Evolutionary conservation across 2,329 filamentous ascomycete genomes (phyloP).

Genomic region (Ciborinia camelliae): DNA sequence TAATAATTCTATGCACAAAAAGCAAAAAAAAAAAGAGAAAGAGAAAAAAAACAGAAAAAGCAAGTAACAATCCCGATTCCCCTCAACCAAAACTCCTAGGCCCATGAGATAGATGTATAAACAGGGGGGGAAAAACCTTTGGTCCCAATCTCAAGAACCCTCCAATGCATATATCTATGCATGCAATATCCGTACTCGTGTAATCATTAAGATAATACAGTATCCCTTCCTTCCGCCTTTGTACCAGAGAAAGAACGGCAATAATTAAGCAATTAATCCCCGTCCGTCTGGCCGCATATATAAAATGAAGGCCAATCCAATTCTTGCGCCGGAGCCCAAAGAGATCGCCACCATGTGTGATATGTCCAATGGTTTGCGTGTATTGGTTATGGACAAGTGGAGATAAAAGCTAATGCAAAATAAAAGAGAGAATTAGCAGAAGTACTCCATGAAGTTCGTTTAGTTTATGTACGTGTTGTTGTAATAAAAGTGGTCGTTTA

Average conservation of each 20-base stretch:
- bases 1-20: constrained; percentile 2
- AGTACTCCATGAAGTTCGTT: neutral
- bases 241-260: neutral
- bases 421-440: neutral
- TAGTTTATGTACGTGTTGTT: constrained; percentile 4
- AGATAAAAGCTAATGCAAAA: neutral
- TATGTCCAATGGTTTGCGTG: constrained; percentile 7
- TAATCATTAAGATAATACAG: neutral
- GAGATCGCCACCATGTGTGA: neutral
- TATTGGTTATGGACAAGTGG: constrained; percentile 6
- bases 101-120: neutral
- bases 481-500: neutral
- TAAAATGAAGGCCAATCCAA: constrained; percentile 2
- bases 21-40: neutral
- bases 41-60: neutral
- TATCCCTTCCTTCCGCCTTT: neutral
- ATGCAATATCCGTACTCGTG: constrained; percentile 2
- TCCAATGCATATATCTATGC: constrained; percentile 4
- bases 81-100: neutral
- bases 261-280: neutral
- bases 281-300: neutral
- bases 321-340: neutral
- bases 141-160: neutral
- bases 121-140: neutral
- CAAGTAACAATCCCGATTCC: neutral